A percentile compares a stretch with the other conserved stretches of the same genome.
Conservation (phyloP, 1,139 yeast species). For the Kodamaea alishanica region DNA sequence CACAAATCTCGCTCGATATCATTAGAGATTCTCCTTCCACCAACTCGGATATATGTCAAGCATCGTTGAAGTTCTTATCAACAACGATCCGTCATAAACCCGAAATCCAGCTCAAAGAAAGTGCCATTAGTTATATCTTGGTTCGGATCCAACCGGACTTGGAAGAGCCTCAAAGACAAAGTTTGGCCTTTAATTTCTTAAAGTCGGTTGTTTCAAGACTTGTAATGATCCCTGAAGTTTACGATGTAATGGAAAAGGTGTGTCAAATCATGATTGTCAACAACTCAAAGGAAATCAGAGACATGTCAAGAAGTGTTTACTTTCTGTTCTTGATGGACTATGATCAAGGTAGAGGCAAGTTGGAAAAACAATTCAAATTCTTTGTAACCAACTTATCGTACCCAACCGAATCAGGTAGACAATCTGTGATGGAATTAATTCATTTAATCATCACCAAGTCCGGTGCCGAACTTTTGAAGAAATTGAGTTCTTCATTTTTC, state of each 20-base stretch:
- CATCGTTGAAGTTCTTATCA: constrained; percentile 71
- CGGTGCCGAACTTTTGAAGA: constrained; percentile 56
- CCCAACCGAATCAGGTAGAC: constrained; percentile 83
- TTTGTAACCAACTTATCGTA: constrained; percentile 81
- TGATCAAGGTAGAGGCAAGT: constrained; percentile 85
- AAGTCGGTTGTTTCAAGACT: constrained; percentile 72
- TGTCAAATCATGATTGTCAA: constrained; percentile 87
- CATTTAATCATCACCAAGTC: constrained; percentile 68
- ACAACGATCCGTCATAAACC: constrained; percentile 67
- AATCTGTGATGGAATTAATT: constrained; percentile 85
- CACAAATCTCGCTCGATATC: constrained; percentile 61
- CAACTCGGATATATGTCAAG: constrained; percentile 77
- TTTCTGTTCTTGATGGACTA: constrained; percentile 89
- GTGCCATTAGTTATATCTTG: constrained; percentile 71
- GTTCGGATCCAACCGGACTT: constrained; percentile 82
- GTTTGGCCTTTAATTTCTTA: constrained; percentile 80
- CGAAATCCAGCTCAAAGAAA: constrained; percentile 62
- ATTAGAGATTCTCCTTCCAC: constrained; percentile 78
- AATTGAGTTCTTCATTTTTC: constrained; percentile 72
- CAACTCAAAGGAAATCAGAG: constrained; percentile 79
- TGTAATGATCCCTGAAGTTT: constrained; percentile 79
- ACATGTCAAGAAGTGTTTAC: constrained; percentile 79
- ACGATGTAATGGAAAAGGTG: constrained; percentile 81
- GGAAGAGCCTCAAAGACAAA: constrained; percentile 87
- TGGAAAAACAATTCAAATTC: constrained; percentile 79